Evolutionary conservation across 805 yeast genomes (phyloP).

Genomic region (Saturnispora serradocipensis): DNA sequence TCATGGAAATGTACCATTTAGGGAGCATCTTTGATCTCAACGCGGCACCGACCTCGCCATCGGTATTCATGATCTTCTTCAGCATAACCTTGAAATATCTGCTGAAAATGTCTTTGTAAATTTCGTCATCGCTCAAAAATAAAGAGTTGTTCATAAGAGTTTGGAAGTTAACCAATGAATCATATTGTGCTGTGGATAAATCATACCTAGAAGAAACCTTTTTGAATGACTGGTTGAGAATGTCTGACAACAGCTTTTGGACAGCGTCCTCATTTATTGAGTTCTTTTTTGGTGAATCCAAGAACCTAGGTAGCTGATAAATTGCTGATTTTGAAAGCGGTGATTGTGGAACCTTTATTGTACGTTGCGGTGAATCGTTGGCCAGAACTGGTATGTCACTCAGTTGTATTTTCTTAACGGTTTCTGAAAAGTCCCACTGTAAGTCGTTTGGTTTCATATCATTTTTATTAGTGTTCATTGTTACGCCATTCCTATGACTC

Average conservation of each 20-base stretch:
- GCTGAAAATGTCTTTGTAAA: constrained; percentile 23
- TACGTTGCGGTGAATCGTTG: constrained; percentile 3
- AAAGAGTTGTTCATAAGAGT: constrained; percentile 25
- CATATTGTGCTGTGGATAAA: constrained; percentile 47
- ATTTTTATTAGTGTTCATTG: not conserved
- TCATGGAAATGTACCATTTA: constrained; percentile 9
- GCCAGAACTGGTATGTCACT: constrained; percentile 1
- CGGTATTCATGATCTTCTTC: constrained; percentile 24
- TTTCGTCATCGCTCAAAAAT: constrained; percentile 20
- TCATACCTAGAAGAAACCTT: constrained; percentile 40
- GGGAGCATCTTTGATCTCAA: constrained; percentile 25
- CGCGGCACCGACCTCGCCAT: constrained; percentile 16
- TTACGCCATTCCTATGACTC: not conserved
- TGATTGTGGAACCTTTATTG: constrained; percentile 16
- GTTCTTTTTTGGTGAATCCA: constrained; percentile 10
- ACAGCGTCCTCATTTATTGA: constrained; percentile 11
- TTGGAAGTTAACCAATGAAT: constrained; percentile 32
- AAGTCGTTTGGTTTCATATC: not conserved
- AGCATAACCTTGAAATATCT: constrained; percentile 24
- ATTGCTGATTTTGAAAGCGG: constrained; percentile 8
- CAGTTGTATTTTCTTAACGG: not conserved
- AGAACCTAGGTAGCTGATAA: not conserved
- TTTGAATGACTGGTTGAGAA: constrained; percentile 34
- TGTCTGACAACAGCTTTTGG: constrained; percentile 26
- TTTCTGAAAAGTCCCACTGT: not conserved